Conservation (phyloP, 192 early-diverging fungal genomes). For the Spizellomyces sp. region DNA sequence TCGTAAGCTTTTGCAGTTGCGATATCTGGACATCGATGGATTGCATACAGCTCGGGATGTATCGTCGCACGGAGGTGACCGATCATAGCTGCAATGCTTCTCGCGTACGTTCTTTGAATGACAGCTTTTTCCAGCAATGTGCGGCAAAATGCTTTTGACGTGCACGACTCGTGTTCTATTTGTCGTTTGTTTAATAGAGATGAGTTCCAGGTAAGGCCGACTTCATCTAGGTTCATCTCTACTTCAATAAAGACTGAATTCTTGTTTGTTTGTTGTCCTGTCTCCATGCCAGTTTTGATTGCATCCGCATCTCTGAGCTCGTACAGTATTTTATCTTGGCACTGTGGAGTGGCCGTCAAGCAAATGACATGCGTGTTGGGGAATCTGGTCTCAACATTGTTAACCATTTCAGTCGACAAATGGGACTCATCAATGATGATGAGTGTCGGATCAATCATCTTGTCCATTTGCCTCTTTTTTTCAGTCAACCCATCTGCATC, state of each 20-base stretch:
- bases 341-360: constrained; percentile 1
- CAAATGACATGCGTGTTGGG: not conserved
- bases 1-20: not conserved
- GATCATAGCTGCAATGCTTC: not conserved
- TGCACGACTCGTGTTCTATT: not conserved
- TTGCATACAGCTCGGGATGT: not conserved
- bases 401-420: not conserved
- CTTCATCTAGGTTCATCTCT: not conserved
- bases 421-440: constrained; percentile 5
- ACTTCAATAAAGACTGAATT: not conserved
- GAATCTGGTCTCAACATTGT: not conserved
- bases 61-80: not conserved
- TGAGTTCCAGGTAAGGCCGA: not conserved
- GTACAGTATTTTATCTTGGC: not conserved
- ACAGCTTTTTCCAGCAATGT: not conserved
- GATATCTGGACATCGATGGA: not conserved
- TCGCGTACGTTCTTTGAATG: not conserved
- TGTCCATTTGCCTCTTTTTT: not conserved
- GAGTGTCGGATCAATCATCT: not conserved
- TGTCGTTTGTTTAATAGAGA: not conserved
- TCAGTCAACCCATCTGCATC: not conserved
- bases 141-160: not conserved
- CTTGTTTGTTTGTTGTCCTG: not conserved
- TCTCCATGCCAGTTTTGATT: not conserved
- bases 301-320: not conserved